Base-by-base conservation (phyloP, 371 early-diverging fungal genomes). In the Apophysomyces ossiformis region DNA sequence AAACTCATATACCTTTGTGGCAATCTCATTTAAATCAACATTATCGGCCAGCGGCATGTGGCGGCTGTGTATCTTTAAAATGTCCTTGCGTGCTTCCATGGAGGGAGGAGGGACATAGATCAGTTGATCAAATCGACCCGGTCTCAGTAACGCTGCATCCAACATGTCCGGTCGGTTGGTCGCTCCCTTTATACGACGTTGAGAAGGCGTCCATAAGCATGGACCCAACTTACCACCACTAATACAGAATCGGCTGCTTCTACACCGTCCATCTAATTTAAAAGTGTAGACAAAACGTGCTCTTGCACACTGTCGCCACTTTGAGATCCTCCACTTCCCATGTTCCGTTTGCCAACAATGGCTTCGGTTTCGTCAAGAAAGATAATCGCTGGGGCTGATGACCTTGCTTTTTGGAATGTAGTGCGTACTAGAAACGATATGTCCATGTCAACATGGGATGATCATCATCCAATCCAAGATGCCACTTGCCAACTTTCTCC, bases 311-410 rank as follows among this genome's bases (percentile, higher is more conserved):
- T 79, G 65, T 96, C 96, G 0, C 88, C 87, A 0, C 88, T 85
- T 13, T 78, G 72, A 5, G 78, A 81, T 39, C 84, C 85, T 11
- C 81, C 88, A 32, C 84, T 66, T 0, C 90, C 92, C 88, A 83
- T 91, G 61, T 85, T 89, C 68, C 93, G 90, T 77, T 93, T 94
- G 12, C 98, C 97, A 0, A 96, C 97, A 63, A 99, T 94, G 0
- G 98, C 92, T 71, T 99, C 99, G 47, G 99, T 88, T 78, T 99
- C 99, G 78, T 99, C 99, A 50, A 99, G 77, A 72, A 99, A 99
- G 44, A 99, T 83, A 16, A 99, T 89, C 0, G 97, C 83, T 0
- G 99, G 99, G 15, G 90, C 83, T 0, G 92, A 83, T 2, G 90
- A 73, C 3, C 98, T 83, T 0, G 99, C 99, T 44, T 91, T 82